Base-by-base conservation (phyloP, 2,329 filamentous ascomycete genomes). In the Ophiostoma ips region DNA sequence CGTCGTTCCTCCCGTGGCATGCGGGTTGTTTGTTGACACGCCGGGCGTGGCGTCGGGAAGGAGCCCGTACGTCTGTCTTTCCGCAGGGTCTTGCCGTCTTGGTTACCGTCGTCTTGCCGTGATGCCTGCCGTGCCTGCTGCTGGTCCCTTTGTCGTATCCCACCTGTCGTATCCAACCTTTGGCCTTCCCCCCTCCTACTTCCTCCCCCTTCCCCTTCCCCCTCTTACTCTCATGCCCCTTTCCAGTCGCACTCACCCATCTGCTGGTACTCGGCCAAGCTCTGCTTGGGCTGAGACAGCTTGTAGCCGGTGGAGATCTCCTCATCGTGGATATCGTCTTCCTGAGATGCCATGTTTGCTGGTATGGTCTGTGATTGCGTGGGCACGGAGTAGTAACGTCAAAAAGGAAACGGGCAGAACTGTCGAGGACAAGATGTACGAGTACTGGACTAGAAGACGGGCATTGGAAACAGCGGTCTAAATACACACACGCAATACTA, bases 271-370 rank as follows among this genome's bases (percentile, higher is more conserved):
- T 95, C 86, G 57, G 90, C 86, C 63, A 98, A 76, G 60, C 87
- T 94, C 79, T 96, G 95, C 83, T 95, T 95, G 55, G 76, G 76
- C 79, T 95, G 87, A 59, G 87, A 89, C 64, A 95, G 84, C 80
- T 94, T 95, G 83, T 95, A 96, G 65, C 90, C 90, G 71, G n/a
- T n/a, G n/a, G 89, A 83, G 58, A 89, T 95, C 71, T 83, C 77
- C 72, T 33, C 43, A 30, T 92, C 85, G 67, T 84, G 74, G 58
- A 90, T 79, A 62, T 96, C 90, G 55, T 95, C 87, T 12, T 55
- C 52, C 36, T 82, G 72, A 60, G 79, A 76, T 58, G 81, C 73
- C 83, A 87, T 87, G 60, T 60, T 28, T 28, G 24, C 24, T 73
- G 66, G 53, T 50, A 55, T 52, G 33, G 53, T 30, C 45, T 53